phyloP scores from a whole-genome alignment of 805 yeast species.

The Candida alai region DNA sequence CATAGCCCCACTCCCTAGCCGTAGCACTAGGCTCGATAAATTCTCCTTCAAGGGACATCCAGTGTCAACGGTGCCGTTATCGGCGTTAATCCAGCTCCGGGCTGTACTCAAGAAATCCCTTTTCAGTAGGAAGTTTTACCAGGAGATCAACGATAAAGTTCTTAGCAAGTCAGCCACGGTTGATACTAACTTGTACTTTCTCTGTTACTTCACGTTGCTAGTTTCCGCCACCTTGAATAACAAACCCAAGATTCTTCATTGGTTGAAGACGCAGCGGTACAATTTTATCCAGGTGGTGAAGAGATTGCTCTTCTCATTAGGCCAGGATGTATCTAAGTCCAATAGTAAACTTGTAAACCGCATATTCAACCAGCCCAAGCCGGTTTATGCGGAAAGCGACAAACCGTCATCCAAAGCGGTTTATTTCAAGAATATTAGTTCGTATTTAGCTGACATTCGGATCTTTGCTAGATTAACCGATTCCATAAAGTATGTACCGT shows the following conservation, averaged over 20 bases:
- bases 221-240: conserved; percentile 34
- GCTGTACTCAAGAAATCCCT: conserved; percentile 27
- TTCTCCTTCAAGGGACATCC: no score
- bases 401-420: conserved; percentile 25
- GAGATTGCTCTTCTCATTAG: conserved; percentile 3
- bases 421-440: conserved; percentile 32
- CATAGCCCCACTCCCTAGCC: no score
- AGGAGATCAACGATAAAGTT: conserved; percentile 38
- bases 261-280: conserved; percentile 23
- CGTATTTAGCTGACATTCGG: conserved; percentile 38
- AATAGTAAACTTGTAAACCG: conserved; percentile 13
- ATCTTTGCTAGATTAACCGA: conserved; percentile 41
- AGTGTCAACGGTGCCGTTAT: conserved; percentile 6
- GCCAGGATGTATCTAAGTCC: conserved; percentile 14
- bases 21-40: no score
- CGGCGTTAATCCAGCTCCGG: conserved; percentile 16
- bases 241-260: conserved; percentile 28
- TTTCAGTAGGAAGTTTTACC: conserved; percentile 36
- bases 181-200: conserved; percentile 38
- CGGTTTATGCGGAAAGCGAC: conserved; percentile 4
- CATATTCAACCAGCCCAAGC: conserved; percentile 5
- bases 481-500: conserved; percentile 40
- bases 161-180: conserved; percentile 30
- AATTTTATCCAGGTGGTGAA: conserved; percentile 20
- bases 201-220: conserved; percentile 40